Evolutionary conservation across 306 rosid genomes (phyloP).

Genomic region (Quercus engelmannii): DNA sequence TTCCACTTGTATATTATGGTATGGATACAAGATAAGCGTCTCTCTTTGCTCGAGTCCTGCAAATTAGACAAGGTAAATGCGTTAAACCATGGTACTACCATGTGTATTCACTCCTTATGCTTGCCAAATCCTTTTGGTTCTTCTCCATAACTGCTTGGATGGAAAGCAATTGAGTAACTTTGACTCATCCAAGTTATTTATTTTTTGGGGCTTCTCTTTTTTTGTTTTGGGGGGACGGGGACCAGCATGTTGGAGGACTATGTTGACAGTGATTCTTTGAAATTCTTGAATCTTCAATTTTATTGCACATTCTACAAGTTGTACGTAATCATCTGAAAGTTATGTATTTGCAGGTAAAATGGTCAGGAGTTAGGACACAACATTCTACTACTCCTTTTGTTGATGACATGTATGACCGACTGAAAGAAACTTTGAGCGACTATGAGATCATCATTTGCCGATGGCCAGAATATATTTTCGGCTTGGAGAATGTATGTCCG

Average conservation of each 20-base stretch:
- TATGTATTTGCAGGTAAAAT: conserved; percentile 73
- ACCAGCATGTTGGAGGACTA: neutral
- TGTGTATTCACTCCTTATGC: neutral
- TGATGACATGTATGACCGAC: conserved; percentile 92
- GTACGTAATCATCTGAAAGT: conserved; percentile 27
- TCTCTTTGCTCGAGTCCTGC: conserved; percentile 81
- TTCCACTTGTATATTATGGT: conserved; percentile 88
- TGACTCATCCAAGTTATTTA: neutral
- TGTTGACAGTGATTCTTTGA: neutral
- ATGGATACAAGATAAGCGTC: conserved; percentile 93
- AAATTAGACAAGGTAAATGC: conserved; percentile 81
- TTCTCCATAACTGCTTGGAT: neutral
- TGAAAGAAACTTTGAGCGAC: conserved; percentile 80
- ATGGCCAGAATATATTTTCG: conserved; percentile 91
- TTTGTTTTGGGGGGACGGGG: neutral
- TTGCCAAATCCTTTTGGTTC: neutral
- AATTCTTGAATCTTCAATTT: neutral
- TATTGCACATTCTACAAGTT: neutral
- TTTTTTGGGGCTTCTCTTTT: neutral
- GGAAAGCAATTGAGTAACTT: neutral
- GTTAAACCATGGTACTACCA: conserved; percentile 1
- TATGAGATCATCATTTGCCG: conserved; percentile 91
- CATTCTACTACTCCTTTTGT: conserved; percentile 97
- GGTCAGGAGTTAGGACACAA: conserved; percentile 94
- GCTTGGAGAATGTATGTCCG: conserved; percentile 74